These are phyloP conservation scores for Colletotrichum spinosum DNA, from an alignment of 2,329 filamentous ascomycete species.

Conservation along the genomic window DNA sequence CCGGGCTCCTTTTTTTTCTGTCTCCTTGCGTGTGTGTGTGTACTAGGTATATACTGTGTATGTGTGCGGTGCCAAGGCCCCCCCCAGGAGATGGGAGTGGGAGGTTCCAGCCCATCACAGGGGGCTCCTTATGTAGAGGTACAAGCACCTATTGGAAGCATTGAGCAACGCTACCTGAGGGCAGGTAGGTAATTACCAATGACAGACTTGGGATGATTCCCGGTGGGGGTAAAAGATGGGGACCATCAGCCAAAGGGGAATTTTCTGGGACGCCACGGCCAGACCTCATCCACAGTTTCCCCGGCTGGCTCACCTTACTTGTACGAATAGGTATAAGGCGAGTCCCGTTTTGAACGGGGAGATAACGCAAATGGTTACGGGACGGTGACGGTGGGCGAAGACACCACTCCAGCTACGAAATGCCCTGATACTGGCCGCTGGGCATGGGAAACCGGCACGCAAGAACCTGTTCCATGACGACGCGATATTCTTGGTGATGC, in stretches of 20 bases:
- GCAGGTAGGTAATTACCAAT: neutral
- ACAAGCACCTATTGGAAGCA: too few species aligned
- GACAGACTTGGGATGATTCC: slow-evolving; percentile 9
- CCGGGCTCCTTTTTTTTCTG: neutral
- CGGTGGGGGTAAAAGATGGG: neutral
- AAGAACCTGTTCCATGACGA: neutral
- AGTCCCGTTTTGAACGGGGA: too few species aligned
- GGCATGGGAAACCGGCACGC: slow-evolving; percentile 19
- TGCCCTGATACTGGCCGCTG: neutral
- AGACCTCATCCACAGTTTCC: slow-evolving; percentile 14
- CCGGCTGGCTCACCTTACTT: neutral
- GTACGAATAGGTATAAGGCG: neutral
- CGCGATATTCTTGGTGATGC: too few species aligned
- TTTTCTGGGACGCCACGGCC: neutral
- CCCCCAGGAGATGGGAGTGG: slow-evolving; percentile 11
- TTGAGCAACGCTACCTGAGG: too few species aligned
- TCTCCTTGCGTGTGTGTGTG: too few species aligned
- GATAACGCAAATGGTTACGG: too few species aligned
- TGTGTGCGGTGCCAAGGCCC: too few species aligned
- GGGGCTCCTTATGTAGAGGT: neutral
- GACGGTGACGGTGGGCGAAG: slow-evolving; percentile 6
- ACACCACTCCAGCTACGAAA: too few species aligned
- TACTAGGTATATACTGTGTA: too few species aligned
- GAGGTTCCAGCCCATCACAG: slow-evolving; percentile 20
- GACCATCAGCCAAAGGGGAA: neutral